phyloP scores from a whole-genome alignment of 2,329 filamentous ascomycete species.

The Fusarium austroafricanum region DNA sequence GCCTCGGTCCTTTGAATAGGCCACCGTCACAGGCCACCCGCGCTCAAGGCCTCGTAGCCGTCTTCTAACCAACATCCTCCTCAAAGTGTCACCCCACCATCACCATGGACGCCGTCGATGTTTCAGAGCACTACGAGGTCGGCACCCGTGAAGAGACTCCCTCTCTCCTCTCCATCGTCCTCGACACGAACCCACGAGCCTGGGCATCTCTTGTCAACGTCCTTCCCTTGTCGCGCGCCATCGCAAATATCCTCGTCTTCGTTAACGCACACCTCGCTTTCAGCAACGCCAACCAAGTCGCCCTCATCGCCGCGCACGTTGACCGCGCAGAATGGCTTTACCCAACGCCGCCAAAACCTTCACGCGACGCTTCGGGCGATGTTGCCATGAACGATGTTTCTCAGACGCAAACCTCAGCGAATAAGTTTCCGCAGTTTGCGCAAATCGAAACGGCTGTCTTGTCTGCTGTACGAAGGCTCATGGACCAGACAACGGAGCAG shows the following conservation, averaged over 20 bases:
- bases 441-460: slow-evolving; percentile 86
- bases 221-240: slow-evolving; percentile 83
- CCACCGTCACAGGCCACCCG: neutral
- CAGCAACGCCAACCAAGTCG: slow-evolving; percentile 92
- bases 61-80: slow-evolving; percentile 33
- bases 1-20: neutral
- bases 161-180: slow-evolving; percentile 87
- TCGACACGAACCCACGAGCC: slow-evolving; percentile 96
- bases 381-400: slow-evolving; percentile 67
- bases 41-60: slow-evolving; percentile 50
- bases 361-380: slow-evolving; percentile 59
- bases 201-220: slow-evolving; percentile 82
- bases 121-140: slow-evolving; percentile 70
- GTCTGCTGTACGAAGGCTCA: slow-evolving; percentile 76
- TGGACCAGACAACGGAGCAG: slow-evolving; percentile 72
- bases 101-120: slow-evolving; percentile 66
- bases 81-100: slow-evolving; percentile 27
- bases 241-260: slow-evolving; percentile 93
- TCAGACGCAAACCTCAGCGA: slow-evolving; percentile 64
- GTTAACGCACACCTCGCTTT: slow-evolving; percentile 96
- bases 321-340: slow-evolving; percentile 92
- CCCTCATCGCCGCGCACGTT: slow-evolving; percentile 88
- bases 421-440: slow-evolving; percentile 94
- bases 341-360: slow-evolving; percentile 62
- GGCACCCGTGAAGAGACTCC: slow-evolving; percentile 69